phyloP scores from a whole-genome alignment of 345 rosid species.

The Cardamine occulta region DNA sequence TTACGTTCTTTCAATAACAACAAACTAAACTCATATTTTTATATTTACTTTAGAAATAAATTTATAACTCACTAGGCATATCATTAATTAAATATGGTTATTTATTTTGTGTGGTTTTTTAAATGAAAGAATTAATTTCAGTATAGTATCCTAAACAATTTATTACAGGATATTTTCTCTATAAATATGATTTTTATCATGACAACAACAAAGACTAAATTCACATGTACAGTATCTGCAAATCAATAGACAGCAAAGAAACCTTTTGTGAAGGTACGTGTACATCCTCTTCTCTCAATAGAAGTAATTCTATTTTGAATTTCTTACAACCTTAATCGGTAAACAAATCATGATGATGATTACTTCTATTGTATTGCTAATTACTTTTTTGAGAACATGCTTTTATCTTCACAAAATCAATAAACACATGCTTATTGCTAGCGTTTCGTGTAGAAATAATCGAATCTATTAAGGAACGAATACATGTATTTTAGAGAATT shows the following conservation, averaged over 20 bases:
- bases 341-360: neutral
- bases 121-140: neutral
- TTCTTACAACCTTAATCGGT: neutral
- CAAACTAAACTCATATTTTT: too few relatives aligned
- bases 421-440: neutral
- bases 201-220: slow-evolving; percentile 2
- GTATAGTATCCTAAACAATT: neutral
- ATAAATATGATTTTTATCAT: neutral
- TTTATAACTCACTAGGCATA: neutral
- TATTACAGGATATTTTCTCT: neutral
- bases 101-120: neutral
- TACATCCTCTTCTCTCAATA: neutral
- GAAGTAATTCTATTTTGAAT: neutral
- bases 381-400: too few relatives aligned
- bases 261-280: slow-evolving; percentile 22
- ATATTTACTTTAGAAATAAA: neutral
- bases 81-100: neutral
- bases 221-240: neutral
- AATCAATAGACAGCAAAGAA: neutral
- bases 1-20: too few relatives aligned
- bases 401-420: too few relatives aligned
- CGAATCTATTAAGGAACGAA: neutral
- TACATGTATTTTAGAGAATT: neutral
- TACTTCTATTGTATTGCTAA: too few relatives aligned
- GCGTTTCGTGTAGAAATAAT: neutral